Evolutionary conservation across 176 grass and related monocot genomes (phyloP).

Genomic region (Themeda triandra): DNA sequence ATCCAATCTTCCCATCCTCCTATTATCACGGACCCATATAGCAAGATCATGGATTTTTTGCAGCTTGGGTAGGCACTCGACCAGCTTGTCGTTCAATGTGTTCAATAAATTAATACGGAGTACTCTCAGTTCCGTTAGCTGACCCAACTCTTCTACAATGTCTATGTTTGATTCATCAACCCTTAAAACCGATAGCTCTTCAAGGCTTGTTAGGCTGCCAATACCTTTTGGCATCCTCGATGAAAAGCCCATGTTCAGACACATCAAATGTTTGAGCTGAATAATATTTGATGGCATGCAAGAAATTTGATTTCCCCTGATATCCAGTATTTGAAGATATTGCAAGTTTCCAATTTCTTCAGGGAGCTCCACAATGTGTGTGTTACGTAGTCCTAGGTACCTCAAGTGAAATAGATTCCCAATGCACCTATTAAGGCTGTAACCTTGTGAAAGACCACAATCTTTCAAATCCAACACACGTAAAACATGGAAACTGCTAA

Average conservation of each 20-base stretch:
- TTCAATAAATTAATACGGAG: not conserved
- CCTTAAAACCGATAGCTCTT: not conserved
- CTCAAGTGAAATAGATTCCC: not conserved
- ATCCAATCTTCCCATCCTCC: not conserved
- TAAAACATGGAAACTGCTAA: not conserved
- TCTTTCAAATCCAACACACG: not conserved
- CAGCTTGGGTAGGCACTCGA: no score
- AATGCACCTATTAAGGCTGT: not conserved
- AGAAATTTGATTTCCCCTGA: not conserved
- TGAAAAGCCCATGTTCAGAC: fast-evolving
- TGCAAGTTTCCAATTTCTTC: not conserved
- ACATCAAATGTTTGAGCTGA: not conserved
- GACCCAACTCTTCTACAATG: no score
- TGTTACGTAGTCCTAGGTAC: not conserved
- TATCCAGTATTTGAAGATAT: not conserved
- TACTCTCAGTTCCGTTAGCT: no score
- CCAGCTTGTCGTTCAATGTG: not conserved
- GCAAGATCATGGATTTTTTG: no score
- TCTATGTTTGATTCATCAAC: not conserved
- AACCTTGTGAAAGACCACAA: not conserved
- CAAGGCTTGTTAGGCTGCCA: not conserved
- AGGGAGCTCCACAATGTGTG: not conserved
- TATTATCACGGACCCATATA: fast-evolving
- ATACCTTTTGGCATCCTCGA: not conserved
- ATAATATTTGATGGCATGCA: not conserved